A percentile compares a stretch with the other conserved stretches of the same genome.
Evolutionary conservation across 345 rosid species (phyloP).

Genomic region (Camelina hispida): DNA sequence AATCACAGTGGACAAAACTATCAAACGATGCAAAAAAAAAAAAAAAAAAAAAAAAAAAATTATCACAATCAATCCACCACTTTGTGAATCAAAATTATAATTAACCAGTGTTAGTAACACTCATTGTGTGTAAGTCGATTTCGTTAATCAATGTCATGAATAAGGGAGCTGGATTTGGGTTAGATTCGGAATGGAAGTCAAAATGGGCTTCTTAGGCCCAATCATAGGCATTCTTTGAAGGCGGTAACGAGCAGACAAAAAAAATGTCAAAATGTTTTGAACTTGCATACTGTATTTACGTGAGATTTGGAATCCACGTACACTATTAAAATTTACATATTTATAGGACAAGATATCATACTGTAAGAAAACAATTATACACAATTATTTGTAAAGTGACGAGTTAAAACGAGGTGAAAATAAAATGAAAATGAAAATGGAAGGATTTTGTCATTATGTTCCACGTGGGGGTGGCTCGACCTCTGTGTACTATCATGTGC

Average conservation of each 20-base stretch:
- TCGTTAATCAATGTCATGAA: too few species aligned
- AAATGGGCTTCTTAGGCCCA: too few species aligned
- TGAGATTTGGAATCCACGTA: not conserved
- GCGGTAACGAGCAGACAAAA: not conserved
- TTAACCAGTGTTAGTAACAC: too few species aligned
- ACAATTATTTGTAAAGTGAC: not conserved
- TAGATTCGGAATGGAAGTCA: too few species aligned
- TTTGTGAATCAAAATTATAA: too few species aligned
- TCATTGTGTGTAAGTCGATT: too few species aligned
- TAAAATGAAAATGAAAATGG: not conserved
- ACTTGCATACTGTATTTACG: not conserved
- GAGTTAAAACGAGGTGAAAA: not conserved
- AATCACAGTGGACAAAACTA: too few species aligned
- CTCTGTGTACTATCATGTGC: constrained; percentile 42
- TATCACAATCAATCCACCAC: too few species aligned
- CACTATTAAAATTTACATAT: not conserved
- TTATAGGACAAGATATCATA: constrained; percentile 1
- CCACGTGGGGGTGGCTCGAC: constrained; percentile 47
- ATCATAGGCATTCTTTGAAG: not conserved
- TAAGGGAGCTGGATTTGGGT: too few species aligned
- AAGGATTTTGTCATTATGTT: constrained; percentile 40
- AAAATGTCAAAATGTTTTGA: not conserved
- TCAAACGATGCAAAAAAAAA: too few species aligned
- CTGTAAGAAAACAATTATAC: not conserved
- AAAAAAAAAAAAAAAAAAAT: too few species aligned